phyloP scores from a whole-genome alignment of 306 rosid species.

The Cajanus cajan region DNA sequence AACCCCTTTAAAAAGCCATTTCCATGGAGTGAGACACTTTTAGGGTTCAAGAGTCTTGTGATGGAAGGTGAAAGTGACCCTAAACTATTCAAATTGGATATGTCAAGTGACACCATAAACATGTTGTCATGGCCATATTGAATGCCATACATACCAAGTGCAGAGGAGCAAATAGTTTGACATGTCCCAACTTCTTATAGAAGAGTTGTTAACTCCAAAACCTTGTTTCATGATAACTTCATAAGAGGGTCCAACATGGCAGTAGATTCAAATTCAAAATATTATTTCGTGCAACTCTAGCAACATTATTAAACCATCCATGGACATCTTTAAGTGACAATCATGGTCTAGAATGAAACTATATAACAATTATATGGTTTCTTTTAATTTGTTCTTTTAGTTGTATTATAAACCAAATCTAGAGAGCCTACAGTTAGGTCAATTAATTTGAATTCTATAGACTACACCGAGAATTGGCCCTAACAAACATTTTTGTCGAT shows the following conservation, averaged over 20 bases:
- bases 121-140: conserved; percentile 47
- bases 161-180: conserved; percentile 61
- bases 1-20: conserved; percentile 53
- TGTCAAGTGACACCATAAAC: conserved; percentile 57
- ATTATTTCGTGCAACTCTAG: conserved; percentile 11
- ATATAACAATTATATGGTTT: no score
- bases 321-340: no score
- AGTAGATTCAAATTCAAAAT: conserved; percentile 30
- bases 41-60: conserved; percentile 47
- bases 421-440: no score
- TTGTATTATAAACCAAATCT: no score
- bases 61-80: conserved; percentile 62
- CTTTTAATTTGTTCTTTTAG: no score
- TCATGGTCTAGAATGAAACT: background rate
- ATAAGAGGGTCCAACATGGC: conserved; percentile 27
- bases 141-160: conserved; percentile 71
- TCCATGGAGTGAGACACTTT: conserved; percentile 46
- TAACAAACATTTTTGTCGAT: no score
- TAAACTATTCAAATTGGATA: conserved; percentile 59
- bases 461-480: no score
- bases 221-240: conserved; percentile 48
- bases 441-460: no score
- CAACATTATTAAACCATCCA: conserved; percentile 23
- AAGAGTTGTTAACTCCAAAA: conserved; percentile 46
- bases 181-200: conserved; percentile 49